phyloP scores from a whole-genome alignment of 306 rosid genomes.

The Cicer arietinum region DNA sequence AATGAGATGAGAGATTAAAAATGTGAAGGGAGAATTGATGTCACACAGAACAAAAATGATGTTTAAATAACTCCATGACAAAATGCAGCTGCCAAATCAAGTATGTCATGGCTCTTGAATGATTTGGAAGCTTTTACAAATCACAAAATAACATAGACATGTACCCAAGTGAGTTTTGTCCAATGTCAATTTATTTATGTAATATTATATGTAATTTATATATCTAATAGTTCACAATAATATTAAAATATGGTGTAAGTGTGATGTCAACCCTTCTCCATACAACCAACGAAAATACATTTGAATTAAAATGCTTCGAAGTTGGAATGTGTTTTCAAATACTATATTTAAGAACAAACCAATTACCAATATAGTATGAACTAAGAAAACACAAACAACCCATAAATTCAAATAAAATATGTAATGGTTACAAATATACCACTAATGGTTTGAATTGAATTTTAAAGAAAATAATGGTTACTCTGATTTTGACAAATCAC shows the following conservation, averaged over 20 bases:
- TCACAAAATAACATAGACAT: background rate
- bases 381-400: background rate
- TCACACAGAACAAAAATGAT: constrained; percentile 2
- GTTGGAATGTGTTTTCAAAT: constrained; percentile 14
- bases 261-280: constrained; percentile 2
- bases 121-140: constrained; percentile 8
- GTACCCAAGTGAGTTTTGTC: constrained; percentile 17
- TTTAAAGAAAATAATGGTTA: background rate
- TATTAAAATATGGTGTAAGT: background rate
- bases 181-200: constrained; percentile 10
- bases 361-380: background rate
- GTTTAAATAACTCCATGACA: constrained; percentile 10
- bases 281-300: constrained; percentile 9
- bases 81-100: constrained; percentile 15
- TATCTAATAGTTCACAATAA: background rate
- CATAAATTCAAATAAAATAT: constrained; percentile 23
- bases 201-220: constrained; percentile 24
- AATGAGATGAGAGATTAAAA: background rate
- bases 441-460: constrained; percentile 4
- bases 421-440: background rate
- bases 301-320: constrained; percentile 31
- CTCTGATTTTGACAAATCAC: too few relatives aligned
- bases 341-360: constrained; percentile 29
- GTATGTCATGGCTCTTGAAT: constrained; percentile 13
- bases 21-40: background rate